Evolutionary conservation across 495 filamentous ascomycete species (phyloP), one percentile per base, ranked within the genome.

Genomic region (Halenospora varia): DNA sequence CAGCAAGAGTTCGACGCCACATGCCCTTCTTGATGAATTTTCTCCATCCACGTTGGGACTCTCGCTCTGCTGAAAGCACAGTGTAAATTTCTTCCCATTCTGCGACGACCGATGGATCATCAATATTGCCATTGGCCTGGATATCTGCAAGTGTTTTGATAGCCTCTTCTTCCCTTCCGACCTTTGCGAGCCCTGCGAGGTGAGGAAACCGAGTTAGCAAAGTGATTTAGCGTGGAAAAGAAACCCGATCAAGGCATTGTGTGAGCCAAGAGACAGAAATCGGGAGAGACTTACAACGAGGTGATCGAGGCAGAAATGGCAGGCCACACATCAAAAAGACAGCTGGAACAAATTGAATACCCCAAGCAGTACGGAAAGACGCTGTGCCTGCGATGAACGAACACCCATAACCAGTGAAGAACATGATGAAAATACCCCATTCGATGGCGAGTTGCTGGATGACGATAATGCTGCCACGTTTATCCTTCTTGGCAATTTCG

Each of bases 371-470:
- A 3, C 86, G 77, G 74, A 90, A 90, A 0, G 85, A 83, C 10
- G 84, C 79, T 0, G 80, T 63, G 2, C 86, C 85, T 2, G 68
- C 56, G 25, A 86, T 85, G 62, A 80, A 82, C 9, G 75, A 77
- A 65, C 86, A 90, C 51, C 81, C 78, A 62, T 83, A 84, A 10
- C 77, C 77, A 46, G 82, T 75, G 60, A 84, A 74, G 64, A 77
- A 85, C 81, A 84, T 84, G 57, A 84, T 79, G 35, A 80, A 70
- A 39, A 82, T 80, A 48, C 86, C 86, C 76, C 82, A 87, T 74
- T 88, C 86, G 49, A 92, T 89, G 22, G 88, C 84, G 61, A 85
- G 80, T 69, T 90, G 88, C 61, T 90, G 87, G 56, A 89, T 88
- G 44, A 86, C 81, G 49, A 90, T 82, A 48, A 92, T 79, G 0